Percentiles rank a stretch among this genome's conserved stretches.
These are phyloP conservation scores for Suillus hirtellus DNA, from an alignment of 768 basidiomycete species.

Conservation along the genomic window DNA sequence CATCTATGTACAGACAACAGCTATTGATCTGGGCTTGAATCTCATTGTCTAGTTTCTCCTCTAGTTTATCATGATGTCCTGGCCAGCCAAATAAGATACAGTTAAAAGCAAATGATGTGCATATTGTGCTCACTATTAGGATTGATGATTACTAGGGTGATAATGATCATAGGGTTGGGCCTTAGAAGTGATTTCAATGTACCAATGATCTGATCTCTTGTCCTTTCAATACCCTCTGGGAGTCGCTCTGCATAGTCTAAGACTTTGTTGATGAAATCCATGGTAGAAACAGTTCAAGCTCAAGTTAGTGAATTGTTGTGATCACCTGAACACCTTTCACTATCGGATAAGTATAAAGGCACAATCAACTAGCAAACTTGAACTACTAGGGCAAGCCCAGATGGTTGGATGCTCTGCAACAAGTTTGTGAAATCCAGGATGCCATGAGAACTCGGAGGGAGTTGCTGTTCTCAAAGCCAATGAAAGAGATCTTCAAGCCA, in stretches of 20 bases:
- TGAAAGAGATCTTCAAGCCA: too few species aligned
- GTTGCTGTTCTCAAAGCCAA: too few species aligned
- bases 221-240: slow-evolving; percentile 39
- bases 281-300: slow-evolving; percentile 19
- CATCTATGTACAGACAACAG: slow-evolving; percentile 52
- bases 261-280: slow-evolving; percentile 44
- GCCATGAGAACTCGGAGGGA: too few species aligned
- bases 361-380: too few species aligned
- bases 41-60: slow-evolving; percentile 71
- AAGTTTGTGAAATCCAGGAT: too few species aligned
- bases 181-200: slow-evolving; percentile 5
- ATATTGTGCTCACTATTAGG: slow-evolving; percentile 31
- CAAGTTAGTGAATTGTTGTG: neutral
- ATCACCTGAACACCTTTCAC: neutral
- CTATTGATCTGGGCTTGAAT: slow-evolving; percentile 71
- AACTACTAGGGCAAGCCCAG: too few species aligned
- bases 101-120: neutral
- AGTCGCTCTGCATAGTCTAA: slow-evolving; percentile 35
- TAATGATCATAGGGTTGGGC: neutral
- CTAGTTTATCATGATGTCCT: slow-evolving; percentile 73
- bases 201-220: slow-evolving; percentile 40
- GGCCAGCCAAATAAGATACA: neutral
- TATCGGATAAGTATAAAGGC: neutral
- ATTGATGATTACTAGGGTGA: slow-evolving; percentile 32
- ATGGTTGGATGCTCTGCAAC: too few species aligned